Evolutionary conservation across 176 grass and related monocot species (phyloP).

Genomic region (Bothriochloa decipiens): DNA sequence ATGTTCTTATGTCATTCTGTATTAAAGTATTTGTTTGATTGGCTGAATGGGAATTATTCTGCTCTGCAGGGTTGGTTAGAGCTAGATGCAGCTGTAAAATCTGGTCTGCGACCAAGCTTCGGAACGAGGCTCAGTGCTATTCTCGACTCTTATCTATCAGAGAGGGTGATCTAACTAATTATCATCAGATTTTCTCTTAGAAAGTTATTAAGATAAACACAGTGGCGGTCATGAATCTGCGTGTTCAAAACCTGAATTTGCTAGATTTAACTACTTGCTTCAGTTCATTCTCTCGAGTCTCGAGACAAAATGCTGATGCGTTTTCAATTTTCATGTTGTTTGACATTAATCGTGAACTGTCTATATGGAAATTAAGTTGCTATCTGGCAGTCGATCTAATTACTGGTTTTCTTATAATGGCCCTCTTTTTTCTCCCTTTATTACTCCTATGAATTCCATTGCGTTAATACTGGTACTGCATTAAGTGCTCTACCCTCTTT

Average conservation of each 20-base stretch:
- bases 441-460: not conserved
- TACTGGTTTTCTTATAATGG: not conserved
- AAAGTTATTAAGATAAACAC: slow-evolving; percentile 21
- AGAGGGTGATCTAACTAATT: slow-evolving; percentile 54
- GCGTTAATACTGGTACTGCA: not conserved
- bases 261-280: slow-evolving; percentile 13
- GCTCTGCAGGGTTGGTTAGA: slow-evolving; percentile 78
- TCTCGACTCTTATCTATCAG: slow-evolving; percentile 72
- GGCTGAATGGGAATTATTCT: not conserved
- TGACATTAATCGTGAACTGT: not conserved
- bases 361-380: slow-evolving; percentile 9
- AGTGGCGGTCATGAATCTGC: not conserved
- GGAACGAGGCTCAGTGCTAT: slow-evolving; percentile 68
- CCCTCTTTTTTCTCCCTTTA: not conserved
- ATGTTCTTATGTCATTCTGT: slow-evolving; percentile 40
- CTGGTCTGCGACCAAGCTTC: slow-evolving; percentile 61
- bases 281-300: not conserved
- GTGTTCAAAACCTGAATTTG: slow-evolving; percentile 17
- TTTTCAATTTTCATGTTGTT: not conserved
- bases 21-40: slow-evolving; percentile 25
- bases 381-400: not conserved
- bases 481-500: slow-evolving; percentile 1
- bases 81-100: slow-evolving; percentile 62
- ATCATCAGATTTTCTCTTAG: not conserved
- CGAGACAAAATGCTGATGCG: not conserved